A percentile compares a stretch with the other conserved stretches of the same genome.
phyloP scores from a whole-genome alignment of 2,329 filamentous ascomycete genomes.

The Beauveria scarabaeidicola region DNA sequence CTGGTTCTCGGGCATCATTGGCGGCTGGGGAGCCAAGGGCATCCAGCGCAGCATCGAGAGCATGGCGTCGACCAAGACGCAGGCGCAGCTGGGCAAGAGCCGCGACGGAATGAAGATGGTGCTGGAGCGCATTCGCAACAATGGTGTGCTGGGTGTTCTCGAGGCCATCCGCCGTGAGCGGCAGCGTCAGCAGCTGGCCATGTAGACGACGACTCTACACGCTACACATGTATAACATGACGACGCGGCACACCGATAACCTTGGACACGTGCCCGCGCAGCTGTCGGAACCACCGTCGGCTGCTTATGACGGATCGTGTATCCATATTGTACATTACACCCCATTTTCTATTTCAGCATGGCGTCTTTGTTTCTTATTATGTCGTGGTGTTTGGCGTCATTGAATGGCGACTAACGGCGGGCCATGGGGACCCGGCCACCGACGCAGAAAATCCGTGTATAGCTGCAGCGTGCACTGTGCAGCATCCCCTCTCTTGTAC shows the following conservation, averaged over 20 bases:
- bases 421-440: conserved; percentile 13
- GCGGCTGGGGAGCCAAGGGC: conserved; percentile 57
- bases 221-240: conserved; percentile 6
- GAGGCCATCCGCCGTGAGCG: conserved; percentile 44
- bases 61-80: conserved; percentile 67
- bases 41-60: conserved; percentile 73
- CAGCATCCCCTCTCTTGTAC: conserved; percentile 35
- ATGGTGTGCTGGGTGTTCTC: conserved; percentile 48
- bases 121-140: conserved; percentile 57
- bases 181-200: conserved; percentile 21
- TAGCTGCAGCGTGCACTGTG: conserved; percentile 20
- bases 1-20: conserved; percentile 45
- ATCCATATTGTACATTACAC: conserved; percentile 25
- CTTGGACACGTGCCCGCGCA: conserved; percentile 7
- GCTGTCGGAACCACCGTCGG: not conserved
- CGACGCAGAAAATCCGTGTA: conserved; percentile 15
- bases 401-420: not conserved
- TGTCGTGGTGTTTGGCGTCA: conserved; percentile 7
- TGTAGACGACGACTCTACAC: not conserved
- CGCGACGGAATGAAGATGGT: conserved; percentile 78
- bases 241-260: not conserved
- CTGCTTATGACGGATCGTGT: conserved; percentile 14
- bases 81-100: conserved; percentile 70
- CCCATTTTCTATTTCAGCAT: conserved; percentile 24
- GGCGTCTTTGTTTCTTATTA: conserved; percentile 25